phyloP scores from a whole-genome alignment of 2,329 filamentous ascomycete species.

The Hymenoscyphus linearis region DNA sequence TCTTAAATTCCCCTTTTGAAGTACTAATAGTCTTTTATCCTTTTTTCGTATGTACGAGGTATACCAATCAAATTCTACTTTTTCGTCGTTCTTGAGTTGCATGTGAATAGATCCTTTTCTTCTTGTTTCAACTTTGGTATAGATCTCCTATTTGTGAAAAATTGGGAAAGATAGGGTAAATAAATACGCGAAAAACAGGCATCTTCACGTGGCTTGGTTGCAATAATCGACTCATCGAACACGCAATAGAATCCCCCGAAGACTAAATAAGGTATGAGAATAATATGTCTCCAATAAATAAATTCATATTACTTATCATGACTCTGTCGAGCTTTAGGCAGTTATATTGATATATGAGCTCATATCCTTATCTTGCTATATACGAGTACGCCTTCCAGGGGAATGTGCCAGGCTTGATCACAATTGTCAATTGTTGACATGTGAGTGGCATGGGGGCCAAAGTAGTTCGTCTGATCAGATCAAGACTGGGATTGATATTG shows the following conservation, averaged over 20 bases:
- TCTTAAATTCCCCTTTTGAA: too few species aligned
- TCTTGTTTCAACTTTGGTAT: background rate
- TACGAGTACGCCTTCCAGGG: background rate
- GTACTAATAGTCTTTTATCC: too few species aligned
- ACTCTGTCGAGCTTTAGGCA: background rate
- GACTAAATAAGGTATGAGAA: background rate
- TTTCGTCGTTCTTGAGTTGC: too few species aligned
- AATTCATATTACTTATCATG: background rate
- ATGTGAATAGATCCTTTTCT: background rate
- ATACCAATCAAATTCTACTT: too few species aligned
- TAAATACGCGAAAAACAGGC: background rate
- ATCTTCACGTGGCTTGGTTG: background rate
- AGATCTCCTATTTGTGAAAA: background rate
- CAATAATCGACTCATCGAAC: background rate
- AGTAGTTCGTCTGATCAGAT: background rate
- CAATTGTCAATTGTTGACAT: background rate
- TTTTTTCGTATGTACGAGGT: too few species aligned
- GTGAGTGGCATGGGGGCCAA: background rate
- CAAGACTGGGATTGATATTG: background rate
- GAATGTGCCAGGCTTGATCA: too few species aligned
- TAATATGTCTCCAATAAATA: background rate
- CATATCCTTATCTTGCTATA: background rate
- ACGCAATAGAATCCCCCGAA: conserved; percentile 5
- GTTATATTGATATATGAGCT: background rate
- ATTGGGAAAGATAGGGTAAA: background rate